These are phyloP conservation scores for Trametes meyenii DNA, from an alignment of 768 basidiomycete species.

Conservation along the genomic window DNA sequence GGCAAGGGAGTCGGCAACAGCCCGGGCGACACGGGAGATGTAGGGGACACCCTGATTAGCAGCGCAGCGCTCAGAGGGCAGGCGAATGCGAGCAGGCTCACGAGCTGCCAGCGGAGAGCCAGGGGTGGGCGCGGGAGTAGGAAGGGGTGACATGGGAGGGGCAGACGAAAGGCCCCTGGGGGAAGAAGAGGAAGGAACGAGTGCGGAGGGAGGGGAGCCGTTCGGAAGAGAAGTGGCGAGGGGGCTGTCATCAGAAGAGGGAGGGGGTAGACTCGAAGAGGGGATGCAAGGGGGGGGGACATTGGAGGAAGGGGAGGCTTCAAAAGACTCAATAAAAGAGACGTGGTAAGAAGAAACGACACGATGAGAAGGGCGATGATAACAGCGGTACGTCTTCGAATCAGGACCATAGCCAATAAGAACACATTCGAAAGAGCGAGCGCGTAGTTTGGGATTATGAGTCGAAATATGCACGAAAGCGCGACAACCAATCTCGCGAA, in stretches of 20 bases:
- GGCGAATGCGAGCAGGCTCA: neutral
- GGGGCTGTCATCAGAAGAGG: slow-evolving; percentile 3
- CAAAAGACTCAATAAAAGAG: slow-evolving; percentile 28
- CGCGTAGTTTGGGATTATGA: slow-evolving; percentile 28
- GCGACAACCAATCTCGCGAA: slow-evolving; percentile 31
- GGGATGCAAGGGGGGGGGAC: neutral
- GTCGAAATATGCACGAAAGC: slow-evolving; percentile 27
- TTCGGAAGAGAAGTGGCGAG: neutral
- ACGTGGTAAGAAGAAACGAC: slow-evolving; percentile 26
- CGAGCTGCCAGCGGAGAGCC: too few relatives aligned
- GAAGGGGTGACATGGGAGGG: neutral
- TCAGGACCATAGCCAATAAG: slow-evolving; percentile 30
- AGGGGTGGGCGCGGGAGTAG: neutral
- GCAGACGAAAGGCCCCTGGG: neutral
- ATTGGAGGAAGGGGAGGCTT: neutral
- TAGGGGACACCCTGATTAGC: slow-evolving; percentile 9
- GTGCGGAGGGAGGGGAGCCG: neutral
- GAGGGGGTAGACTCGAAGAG: neutral
- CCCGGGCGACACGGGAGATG: neutral
- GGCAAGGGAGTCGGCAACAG: slow-evolving; percentile 8
- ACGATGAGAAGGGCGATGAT: slow-evolving; percentile 17
- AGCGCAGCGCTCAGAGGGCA: slow-evolving; percentile 19
- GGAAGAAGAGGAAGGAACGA: neutral
- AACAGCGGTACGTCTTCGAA: slow-evolving; percentile 32
- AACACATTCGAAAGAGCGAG: slow-evolving; percentile 24